Base-by-base conservation (phyloP, 2,329 filamentous ascomycete species). In the Trichoderma guizhouense region DNA sequence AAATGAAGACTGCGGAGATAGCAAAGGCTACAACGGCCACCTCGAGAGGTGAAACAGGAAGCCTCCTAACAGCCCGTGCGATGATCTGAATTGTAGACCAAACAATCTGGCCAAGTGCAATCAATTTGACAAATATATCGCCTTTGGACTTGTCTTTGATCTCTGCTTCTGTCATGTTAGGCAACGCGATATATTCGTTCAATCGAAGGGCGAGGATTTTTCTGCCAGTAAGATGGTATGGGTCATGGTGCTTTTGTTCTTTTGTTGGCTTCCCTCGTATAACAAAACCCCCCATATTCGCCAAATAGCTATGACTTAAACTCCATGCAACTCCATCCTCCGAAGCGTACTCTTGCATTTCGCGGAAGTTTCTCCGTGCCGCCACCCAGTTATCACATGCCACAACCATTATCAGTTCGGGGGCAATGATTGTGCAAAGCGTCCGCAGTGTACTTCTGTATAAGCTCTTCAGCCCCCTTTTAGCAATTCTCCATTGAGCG, bases 281-380 rank as follows among this genome's bases (percentile, higher is more conserved):
- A n/a, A 47, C 26, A 2, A 69, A 69, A 3, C 66, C 66, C 3
- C 66, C 55, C 66, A 69, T 69, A 12, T 26, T 51, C 14, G 66
- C 55, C n/a, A 14, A 36, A 21, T 51, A 61, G n/a, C 32, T 47
- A 5, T 69, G 66, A 0, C 1, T n/a, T 7, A 51, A 8, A 6
- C 12, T 30, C 66, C 55, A 69, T 2, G 18, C 2, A 2, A 69
- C 36, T 1, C 12, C 3, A 1, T 69, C 36, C 0, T 34, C 2
- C 2, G 1, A 1, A 5, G 53, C 65, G 2, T 5, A 30, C n/a
- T 1, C 1, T 9, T 43, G 18, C 34, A 68, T 55, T 5, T 11
- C 5, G 5, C 7, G 7, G 3, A 1, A 3, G 21, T 9, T 26
- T 0, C 14, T 1, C 6, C 0, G 14, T 7, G 47, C 63, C 1